Evolutionary conservation across 1,139 yeast genomes (phyloP).

Genomic region (Scheffersomyces insectosa): DNA sequence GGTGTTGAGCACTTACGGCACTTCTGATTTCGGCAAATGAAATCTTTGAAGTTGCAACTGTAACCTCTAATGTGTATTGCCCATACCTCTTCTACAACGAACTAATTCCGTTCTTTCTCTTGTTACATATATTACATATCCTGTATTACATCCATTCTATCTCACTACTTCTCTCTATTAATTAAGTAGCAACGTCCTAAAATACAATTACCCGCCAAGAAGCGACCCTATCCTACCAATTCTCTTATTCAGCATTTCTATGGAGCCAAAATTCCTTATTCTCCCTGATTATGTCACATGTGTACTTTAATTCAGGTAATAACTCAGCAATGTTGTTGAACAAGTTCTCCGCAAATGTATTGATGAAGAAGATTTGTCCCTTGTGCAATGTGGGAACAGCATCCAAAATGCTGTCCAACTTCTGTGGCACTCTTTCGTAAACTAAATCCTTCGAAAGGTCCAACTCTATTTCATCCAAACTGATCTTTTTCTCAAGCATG

Average conservation of each 20-base stretch:
- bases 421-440: slow-evolving; percentile 31
- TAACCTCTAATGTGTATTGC: no score
- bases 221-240: no score
- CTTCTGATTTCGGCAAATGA: no score
- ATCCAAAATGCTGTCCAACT: slow-evolving; percentile 39
- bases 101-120: no score
- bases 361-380: slow-evolving; percentile 85
- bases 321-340: slow-evolving; percentile 62
- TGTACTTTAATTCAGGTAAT: slow-evolving; percentile 57
- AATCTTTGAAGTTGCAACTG: no score
- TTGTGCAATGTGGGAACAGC: slow-evolving; percentile 54
- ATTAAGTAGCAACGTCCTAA: neutral
- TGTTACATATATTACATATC: no score
- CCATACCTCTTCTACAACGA: no score
- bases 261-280: slow-evolving; percentile 48
- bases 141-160: no score
- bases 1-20: no score
- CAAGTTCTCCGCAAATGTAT: slow-evolving; percentile 76
- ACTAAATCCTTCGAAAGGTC: slow-evolving; percentile 17
- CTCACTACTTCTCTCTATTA: neutral
- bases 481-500: slow-evolving; percentile 48
- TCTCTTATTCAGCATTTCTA: neutral
- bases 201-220: neutral
- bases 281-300: slow-evolving; percentile 46
- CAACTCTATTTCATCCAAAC: slow-evolving; percentile 2